phyloP scores from a whole-genome alignment of 176 grass and related monocot genomes.

The Musa schizocarpa region DNA sequence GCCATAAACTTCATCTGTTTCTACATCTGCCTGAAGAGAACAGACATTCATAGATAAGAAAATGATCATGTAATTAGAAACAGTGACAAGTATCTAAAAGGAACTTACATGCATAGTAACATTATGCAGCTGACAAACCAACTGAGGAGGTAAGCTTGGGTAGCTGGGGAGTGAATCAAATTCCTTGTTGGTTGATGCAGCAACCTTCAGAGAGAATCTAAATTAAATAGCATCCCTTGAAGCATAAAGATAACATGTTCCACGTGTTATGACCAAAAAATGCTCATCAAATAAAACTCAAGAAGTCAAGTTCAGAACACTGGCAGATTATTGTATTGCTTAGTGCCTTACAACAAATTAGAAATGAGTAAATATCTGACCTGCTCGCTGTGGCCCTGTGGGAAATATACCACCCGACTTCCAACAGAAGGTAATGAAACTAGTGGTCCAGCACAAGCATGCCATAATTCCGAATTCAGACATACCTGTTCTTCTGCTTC shows the following conservation, averaged over 20 bases:
- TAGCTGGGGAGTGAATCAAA: conserved; percentile 89
- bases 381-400: conserved; percentile 84
- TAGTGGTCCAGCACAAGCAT: conserved; percentile 74
- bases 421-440: conserved; percentile 58
- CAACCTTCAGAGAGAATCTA: conserved; percentile 41
- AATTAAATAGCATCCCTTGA: background rate
- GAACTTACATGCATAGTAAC: conserved; percentile 94
- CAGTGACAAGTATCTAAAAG: background rate
- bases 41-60: background rate
- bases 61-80: background rate
- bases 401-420: conserved; percentile 73
- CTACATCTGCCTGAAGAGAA: conserved; percentile 69
- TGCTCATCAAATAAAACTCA: background rate
- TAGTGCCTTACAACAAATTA: background rate
- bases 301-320: background rate
- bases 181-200: conserved; percentile 97
- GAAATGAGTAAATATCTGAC: conserved; percentile 26
- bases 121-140: conserved; percentile 95
- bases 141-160: conserved; percentile 83
- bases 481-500: conserved; percentile 46
- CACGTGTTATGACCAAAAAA: background rate
- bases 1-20: conserved; percentile 96
- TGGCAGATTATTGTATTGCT: background rate
- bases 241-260: background rate
- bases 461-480: conserved; percentile 78